Evolutionary conservation across 2,329 filamentous ascomycete species (phyloP), one percentile per base, ranked within the genome.

Genomic region (Geosmithia flava): DNA sequence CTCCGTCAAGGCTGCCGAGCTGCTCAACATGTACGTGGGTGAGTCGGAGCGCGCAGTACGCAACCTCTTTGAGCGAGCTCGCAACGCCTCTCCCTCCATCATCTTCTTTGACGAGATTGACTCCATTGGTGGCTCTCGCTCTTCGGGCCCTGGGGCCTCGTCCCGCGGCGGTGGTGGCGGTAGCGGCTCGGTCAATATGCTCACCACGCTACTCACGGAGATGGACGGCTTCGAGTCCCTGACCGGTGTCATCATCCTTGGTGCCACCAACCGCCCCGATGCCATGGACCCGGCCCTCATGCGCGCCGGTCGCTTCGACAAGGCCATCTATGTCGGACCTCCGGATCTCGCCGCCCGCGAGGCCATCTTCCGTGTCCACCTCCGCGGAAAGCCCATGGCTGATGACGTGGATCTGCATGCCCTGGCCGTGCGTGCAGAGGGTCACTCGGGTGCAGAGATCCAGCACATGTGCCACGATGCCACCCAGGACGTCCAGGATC

Each of bases 41-140:
- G 91, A 97, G 63, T 91, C 89, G 2, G 91, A 97, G 67, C 80
- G 88, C 11, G 83, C 85, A 7, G 77, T 96, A 42, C 81, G 91
- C 39, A 85, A 88, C 48, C 79, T 96, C 1, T 96, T 97, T 62
- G 77, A 83, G 47, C 86, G 90, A 56, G 91, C 91, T 1, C 76
- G 85, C 42, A 82, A 84, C n/a, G 90, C 89, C 8, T 81, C 83
- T 47, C 91, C 91, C 0, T 89, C 86, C 61, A 91, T 96, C 65
- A 89, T 97, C 57, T 97, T 96, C 72, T 95, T 96, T 55, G 90
- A 97, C 62, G 90, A 97, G 63, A 93, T 97, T 56, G 90, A 97
- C 66, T 82, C 87, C 4, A 91, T 97, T 53, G 85, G 64, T 58
- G 83, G 68, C 1, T 68, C 71, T 48, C 67, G 75, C 19, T 63